Conservation (phyloP, 2,329 filamentous ascomycete species). For the Cladosporium cucumerinum region DNA sequence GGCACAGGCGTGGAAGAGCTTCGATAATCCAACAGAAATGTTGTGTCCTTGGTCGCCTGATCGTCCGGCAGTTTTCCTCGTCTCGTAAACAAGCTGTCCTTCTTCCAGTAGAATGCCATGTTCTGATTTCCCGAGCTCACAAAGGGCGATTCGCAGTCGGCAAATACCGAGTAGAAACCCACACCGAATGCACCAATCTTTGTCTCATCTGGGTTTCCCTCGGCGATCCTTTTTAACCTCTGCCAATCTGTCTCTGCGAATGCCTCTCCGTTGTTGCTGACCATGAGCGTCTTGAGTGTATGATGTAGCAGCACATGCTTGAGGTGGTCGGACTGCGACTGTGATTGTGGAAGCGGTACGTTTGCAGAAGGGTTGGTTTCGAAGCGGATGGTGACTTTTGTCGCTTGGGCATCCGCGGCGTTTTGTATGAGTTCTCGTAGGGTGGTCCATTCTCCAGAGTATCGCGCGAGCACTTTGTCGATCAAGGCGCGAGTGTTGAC, state of each 20-base stretch:
- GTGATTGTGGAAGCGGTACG: slow-evolving; percentile 64
- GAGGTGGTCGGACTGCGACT: slow-evolving; percentile 66
- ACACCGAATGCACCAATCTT: slow-evolving; percentile 99
- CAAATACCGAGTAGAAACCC: slow-evolving; percentile 97
- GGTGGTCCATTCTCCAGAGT: slow-evolving; percentile 88
- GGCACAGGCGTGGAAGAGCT: slow-evolving; percentile 84
- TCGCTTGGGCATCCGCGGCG: slow-evolving; percentile 92
- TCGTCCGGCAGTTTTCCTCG: slow-evolving; percentile 70
- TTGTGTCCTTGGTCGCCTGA: slow-evolving; percentile 60
- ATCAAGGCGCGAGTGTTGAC: slow-evolving; percentile 96
- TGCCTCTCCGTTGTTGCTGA: slow-evolving; percentile 85
- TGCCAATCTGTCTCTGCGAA: slow-evolving; percentile 92
- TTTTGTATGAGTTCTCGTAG: slow-evolving; percentile 95
- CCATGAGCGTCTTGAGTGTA: slow-evolving; percentile 80
- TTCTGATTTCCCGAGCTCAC: slow-evolving; percentile 88
- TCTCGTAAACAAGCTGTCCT: slow-evolving; percentile 92
- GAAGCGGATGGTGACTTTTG: slow-evolving; percentile 84
- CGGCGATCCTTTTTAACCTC: slow-evolving; percentile 91
- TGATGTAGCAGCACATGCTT: slow-evolving; percentile 83
- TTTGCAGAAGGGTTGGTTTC: slow-evolving; percentile 82
- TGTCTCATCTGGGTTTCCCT: slow-evolving; percentile 97
- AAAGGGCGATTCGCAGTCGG: slow-evolving; percentile 96
- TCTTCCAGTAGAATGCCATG: slow-evolving; percentile 99
- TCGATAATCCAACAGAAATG: slow-evolving; percentile 92
- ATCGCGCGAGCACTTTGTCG: slow-evolving; percentile 93